These are phyloP conservation scores for Cymbopogon citratus DNA, from an alignment of 176 grass and related monocot species.

Conservation along the genomic window DNA sequence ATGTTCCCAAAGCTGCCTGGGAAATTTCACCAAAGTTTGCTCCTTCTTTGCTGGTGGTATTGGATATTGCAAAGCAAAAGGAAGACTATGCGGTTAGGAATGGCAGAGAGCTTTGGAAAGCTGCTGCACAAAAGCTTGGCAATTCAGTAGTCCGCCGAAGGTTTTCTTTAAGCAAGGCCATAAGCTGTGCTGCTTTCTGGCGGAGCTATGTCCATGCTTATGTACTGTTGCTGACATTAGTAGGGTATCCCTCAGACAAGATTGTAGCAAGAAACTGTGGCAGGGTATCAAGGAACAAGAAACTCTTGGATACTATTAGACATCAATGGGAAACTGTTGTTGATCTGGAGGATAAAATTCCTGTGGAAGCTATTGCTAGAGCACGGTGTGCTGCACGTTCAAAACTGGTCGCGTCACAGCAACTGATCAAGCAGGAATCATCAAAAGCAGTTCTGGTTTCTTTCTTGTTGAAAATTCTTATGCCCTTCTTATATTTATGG, in stretches of 20 bases:
- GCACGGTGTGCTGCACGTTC: constrained; percentile 55
- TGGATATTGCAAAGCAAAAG: constrained; percentile 49
- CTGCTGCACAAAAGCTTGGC: constrained; percentile 39
- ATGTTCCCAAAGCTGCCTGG: constrained; percentile 30
- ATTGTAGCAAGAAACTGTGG: constrained; percentile 36
- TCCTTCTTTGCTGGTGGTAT: constrained; percentile 55
- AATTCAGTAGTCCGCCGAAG: constrained; percentile 4
- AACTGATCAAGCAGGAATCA: constrained; percentile 31
- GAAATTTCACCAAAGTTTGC: constrained; percentile 43
- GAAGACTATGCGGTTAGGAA: constrained; percentile 43
- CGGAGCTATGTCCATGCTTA: constrained; percentile 64
- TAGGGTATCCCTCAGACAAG: constrained; percentile 57
- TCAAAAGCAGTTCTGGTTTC: constrained; percentile 31
- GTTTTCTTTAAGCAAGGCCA: constrained; percentile 45
- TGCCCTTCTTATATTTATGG: constrained; percentile 44
- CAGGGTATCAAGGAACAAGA: constrained; percentile 37
- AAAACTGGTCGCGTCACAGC: constrained; percentile 27
- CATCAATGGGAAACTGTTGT: constrained; percentile 49
- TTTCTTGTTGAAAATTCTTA: constrained; percentile 39
- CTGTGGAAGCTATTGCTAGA: constrained; percentile 63
- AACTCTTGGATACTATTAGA: constrained; percentile 39
- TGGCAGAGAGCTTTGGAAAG: constrained; percentile 62
- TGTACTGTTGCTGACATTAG: constrained; percentile 46
- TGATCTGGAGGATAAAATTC: constrained; percentile 65
- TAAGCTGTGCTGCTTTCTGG: constrained; percentile 51